Percentiles rank a stretch among this genome's conserved stretches.
phyloP scores from a whole-genome alignment of 2,329 filamentous ascomycete species.

The Botrytis deweyae region DNA sequence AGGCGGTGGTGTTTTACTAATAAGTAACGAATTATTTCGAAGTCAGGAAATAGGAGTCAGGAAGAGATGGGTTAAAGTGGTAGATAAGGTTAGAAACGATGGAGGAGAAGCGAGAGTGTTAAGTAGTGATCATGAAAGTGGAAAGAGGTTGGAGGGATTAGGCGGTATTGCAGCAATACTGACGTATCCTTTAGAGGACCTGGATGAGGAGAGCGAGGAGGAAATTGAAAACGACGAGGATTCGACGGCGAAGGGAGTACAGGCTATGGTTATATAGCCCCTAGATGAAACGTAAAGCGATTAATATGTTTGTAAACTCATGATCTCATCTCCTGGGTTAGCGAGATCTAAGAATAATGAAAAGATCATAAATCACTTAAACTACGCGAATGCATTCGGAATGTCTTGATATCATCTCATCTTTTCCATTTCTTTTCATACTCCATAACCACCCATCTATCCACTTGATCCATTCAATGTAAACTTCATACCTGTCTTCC shows the following conservation, averaged over 20 bases:
- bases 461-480: background rate
- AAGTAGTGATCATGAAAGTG: constrained; percentile 92
- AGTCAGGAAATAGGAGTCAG: constrained; percentile 75
- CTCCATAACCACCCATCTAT: background rate
- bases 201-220: constrained; percentile 65
- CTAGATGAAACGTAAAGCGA: no score
- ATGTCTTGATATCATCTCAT: background rate
- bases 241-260: background rate
- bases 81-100: constrained; percentile 82
- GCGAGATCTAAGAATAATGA: background rate
- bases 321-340: background rate
- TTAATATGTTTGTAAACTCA: background rate
- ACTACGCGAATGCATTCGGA: background rate
- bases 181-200: constrained; percentile 81
- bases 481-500: no score
- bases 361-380: background rate
- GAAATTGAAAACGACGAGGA: background rate
- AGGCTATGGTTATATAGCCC: constrained; percentile 15
- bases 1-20: constrained; percentile 79
- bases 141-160: constrained; percentile 76
- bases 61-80: constrained; percentile 77
- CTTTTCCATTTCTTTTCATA: background rate
- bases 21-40: constrained; percentile 85
- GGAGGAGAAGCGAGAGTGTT: constrained; percentile 88
- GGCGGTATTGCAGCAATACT: constrained; percentile 87